Conservation (phyloP, 768 basidiomycete species). For the Suillus subluteus region DNA sequence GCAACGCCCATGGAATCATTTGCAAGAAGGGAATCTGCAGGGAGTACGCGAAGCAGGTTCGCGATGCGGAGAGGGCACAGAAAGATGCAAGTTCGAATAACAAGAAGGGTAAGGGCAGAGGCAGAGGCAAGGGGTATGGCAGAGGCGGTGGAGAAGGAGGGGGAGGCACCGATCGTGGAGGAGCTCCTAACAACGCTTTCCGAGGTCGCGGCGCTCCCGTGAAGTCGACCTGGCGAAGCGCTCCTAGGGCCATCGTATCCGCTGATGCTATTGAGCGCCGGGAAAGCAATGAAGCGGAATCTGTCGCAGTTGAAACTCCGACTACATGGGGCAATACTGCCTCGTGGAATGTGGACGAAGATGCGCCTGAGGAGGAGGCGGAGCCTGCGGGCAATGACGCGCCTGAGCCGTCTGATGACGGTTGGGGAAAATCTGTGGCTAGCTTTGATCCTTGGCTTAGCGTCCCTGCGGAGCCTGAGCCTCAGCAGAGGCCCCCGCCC, state of each 20-base stretch:
- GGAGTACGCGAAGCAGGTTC: conserved; percentile 34
- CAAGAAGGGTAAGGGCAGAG: conserved; percentile 24
- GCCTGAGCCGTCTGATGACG: conserved; percentile 22
- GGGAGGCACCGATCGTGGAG: conserved; percentile 3
- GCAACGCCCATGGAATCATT: conserved; percentile 36
- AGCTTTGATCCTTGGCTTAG: conserved; percentile 28
- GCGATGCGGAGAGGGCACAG: conserved; percentile 21
- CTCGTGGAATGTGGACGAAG: not conserved
- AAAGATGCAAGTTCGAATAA: conserved; percentile 13
- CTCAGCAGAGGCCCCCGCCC: not conserved
- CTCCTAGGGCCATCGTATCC: conserved; percentile 31
- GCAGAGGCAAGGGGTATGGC: not conserved
- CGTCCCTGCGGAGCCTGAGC: not conserved
- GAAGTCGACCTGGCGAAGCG: conserved; percentile 34
- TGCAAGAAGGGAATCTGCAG: conserved; percentile 42
- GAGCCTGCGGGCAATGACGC: not conserved
- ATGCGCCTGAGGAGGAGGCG: conserved; percentile 13
- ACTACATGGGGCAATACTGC: conserved; percentile 27
- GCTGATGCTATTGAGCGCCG: conserved; percentile 28
- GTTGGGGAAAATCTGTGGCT: conserved; percentile 28
- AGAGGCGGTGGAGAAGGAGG: conserved; percentile 15
- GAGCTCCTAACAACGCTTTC: conserved; percentile 20
- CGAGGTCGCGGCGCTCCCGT: conserved; percentile 34
- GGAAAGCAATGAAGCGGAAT: conserved; percentile 17
- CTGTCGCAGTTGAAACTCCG: conserved; percentile 1